Evolutionary conservation across 306 rosid genomes (phyloP), one percentile per base, ranked within the genome.

Genomic region (Ormosia emarginata): DNA sequence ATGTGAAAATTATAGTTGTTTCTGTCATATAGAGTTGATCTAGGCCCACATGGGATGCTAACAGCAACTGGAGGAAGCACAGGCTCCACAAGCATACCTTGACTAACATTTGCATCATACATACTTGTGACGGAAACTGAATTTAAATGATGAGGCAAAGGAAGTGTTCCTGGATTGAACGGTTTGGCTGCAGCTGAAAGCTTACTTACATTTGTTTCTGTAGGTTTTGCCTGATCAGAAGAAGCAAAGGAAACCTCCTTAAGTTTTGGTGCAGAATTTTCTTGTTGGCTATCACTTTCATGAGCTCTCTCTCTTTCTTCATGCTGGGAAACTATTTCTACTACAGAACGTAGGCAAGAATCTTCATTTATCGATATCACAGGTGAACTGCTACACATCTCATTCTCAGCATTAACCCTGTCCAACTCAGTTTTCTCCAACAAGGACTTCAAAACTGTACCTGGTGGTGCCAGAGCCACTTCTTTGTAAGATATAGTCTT

Each of bases 181-280:
- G 99, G 99, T 75, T 95, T 88, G 0, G 99, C 99, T 3, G 98
- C 89, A 24, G 99, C 99, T 0, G 99, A 95, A 83, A 95, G 97
- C 90, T 95, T 95, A 47, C 94, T 95, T 37, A 90, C 92, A 89
- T 89, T 92, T 72, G 82, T 77, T 77, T 95, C 98, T 52, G 77
- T 40, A 8, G 89, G 82, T 37, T 80, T 93, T 85, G 79, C 85
- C 61, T 56, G 87, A 65, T 89, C 88, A 24, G 24, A 24, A 52
- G 87, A 73, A 47, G 85, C 64, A 70, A 64, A 73, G n/a, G 90
- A 73, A 62, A 55, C 83, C 78, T 89, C 93, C 65, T 90, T 89
- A n/a, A 15, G 63, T 47, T 89, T 93, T 49, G 82, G 82, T 34
- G 76, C 81, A 61, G 73, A 86, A 68, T 59, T 69, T 78, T 93